Evolutionary conservation across 768 basidiomycete species (phyloP).

Genomic region (Mycena vulgaris): DNA sequence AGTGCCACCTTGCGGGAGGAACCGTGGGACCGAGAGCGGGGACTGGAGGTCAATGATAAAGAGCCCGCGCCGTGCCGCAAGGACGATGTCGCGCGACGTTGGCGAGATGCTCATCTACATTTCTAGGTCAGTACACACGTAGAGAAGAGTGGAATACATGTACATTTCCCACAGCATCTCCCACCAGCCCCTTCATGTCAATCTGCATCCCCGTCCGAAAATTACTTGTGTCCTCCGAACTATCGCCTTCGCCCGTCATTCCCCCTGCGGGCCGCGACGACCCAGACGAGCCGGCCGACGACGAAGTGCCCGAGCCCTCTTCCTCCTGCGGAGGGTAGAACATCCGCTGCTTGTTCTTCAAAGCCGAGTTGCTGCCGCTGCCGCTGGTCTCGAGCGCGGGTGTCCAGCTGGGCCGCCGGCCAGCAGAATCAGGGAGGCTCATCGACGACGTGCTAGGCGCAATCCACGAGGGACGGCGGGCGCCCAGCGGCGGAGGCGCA

Average conservation of each 20-base stretch:
- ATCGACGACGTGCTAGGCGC: background rate
- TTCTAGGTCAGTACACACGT: too few relatives aligned
- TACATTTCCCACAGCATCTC: constrained; percentile 89
- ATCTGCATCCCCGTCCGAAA: constrained; percentile 76
- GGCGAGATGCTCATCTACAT: constrained; percentile 93
- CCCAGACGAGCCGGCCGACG: background rate
- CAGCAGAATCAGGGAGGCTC: background rate
- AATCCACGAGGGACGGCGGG: constrained; percentile 24
- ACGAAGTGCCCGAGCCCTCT: background rate
- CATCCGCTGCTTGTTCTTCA: constrained; percentile 9
- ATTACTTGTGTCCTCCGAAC: constrained; percentile 71
- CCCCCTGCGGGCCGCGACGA: background rate
- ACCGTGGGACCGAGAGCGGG: constrained; percentile 89
- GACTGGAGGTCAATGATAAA: constrained; percentile 96
- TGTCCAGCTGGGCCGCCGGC: constrained; percentile 34
- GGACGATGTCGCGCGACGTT: constrained; percentile 87
- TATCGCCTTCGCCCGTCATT: constrained; percentile 19
- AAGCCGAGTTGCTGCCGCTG: too few relatives aligned
- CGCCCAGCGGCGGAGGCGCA: constrained; percentile 15
- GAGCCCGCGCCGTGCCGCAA: constrained; percentile 94
- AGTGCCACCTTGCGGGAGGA: constrained; percentile 95
- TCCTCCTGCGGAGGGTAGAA: constrained; percentile 17
- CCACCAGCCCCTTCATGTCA: constrained; percentile 84
- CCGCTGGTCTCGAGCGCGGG: constrained; percentile 5
- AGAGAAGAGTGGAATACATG: too few relatives aligned